Conservation (phyloP, 1,284 basidiomycete species). For the Malassezia sp. region DNA sequence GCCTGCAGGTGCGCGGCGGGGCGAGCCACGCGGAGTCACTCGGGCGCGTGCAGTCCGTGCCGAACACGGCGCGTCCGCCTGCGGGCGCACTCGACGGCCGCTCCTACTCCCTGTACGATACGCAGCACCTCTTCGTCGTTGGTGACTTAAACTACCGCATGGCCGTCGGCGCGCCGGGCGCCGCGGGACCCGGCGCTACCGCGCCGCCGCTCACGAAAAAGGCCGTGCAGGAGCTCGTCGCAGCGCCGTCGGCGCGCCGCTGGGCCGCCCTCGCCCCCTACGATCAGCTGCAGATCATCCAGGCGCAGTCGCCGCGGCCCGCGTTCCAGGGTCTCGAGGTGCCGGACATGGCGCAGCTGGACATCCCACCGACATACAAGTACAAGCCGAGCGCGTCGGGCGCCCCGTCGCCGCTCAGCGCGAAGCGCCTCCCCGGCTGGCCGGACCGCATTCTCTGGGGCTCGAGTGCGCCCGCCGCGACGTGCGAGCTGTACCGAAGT, state of each 20-base stretch:
- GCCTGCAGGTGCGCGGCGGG: slow-evolving; percentile 15
- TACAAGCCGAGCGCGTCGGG: slow-evolving; percentile 48
- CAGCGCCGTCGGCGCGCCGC: slow-evolving; percentile 22
- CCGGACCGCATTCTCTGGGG: slow-evolving; percentile 85
- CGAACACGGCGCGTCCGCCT: too few relatives aligned
- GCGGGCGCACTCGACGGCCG: slow-evolving; percentile 19
- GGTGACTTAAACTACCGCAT: slow-evolving; percentile 47
- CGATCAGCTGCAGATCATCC: slow-evolving; percentile 36
- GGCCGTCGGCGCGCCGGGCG: background rate
- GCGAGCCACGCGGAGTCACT: too few relatives aligned
- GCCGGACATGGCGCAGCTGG: slow-evolving; percentile 20
- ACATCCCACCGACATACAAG: slow-evolving; percentile 43
- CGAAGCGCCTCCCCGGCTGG: slow-evolving; percentile 75
- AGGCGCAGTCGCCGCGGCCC: slow-evolving; percentile 16
- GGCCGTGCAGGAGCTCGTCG: slow-evolving; percentile 10
- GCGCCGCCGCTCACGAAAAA: slow-evolving; percentile 2
- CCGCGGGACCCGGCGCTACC: background rate
- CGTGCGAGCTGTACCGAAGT: slow-evolving; percentile 46
- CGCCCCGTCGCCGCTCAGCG: slow-evolving; percentile 57
- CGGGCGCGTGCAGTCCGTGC: background rate
- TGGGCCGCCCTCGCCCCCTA: slow-evolving; percentile 29
- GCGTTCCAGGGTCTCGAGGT: slow-evolving; percentile 38
- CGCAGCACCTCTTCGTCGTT: slow-evolving; percentile 43
- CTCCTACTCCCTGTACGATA: slow-evolving; percentile 41
- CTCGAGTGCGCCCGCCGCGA: slow-evolving; percentile 47